Evolutionary conservation across 179 eudicot species (phyloP).

Genomic region (Silene vulgaris): DNA sequence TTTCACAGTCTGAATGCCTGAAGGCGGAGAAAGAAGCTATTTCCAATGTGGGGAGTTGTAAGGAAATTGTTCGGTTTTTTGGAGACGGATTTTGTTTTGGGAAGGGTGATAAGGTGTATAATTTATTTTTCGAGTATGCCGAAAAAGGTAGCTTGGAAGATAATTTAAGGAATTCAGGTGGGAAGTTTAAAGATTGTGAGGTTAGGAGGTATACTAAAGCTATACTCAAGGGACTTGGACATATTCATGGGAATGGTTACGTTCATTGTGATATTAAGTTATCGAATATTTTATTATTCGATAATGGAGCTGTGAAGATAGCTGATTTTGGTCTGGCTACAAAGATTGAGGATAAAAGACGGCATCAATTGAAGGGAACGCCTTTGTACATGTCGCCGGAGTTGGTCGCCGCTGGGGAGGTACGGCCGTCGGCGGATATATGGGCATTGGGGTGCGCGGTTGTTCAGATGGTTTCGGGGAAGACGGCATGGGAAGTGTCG

Average conservation of each 20-base stretch:
- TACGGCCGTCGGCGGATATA: constrained; percentile 33
- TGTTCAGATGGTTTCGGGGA: constrained; percentile 38
- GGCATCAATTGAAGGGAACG: constrained; percentile 57
- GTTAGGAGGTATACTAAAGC: constrained; percentile 42
- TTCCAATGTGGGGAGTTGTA: constrained; percentile 35
- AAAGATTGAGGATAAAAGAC: constrained; percentile 19
- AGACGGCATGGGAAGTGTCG: constrained; percentile 34
- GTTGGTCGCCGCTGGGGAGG: constrained; percentile 40
- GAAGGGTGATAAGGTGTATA: constrained; percentile 39
- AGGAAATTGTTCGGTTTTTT: constrained; percentile 36
- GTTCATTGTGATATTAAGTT: constrained; percentile 77
- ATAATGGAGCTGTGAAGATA: constrained; percentile 37
- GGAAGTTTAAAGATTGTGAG: constrained; percentile 33
- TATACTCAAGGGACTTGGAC: constrained; percentile 45
- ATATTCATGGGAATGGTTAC: constrained; percentile 50
- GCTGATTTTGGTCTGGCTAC: constrained; percentile 79
- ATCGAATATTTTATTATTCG: constrained; percentile 45
- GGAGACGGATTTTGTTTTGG: constrained; percentile 39
- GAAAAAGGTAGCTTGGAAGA: constrained; percentile 49
- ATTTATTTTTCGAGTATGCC: constrained; percentile 70
- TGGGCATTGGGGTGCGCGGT: constrained; percentile 54
- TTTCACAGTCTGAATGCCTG: constrained; percentile 37
- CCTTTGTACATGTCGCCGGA: constrained; percentile 87
- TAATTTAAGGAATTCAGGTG: constrained; percentile 29
- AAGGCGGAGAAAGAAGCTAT: constrained; percentile 44